phyloP scores from a whole-genome alignment of 2,329 filamentous ascomycete genomes.

The Fusarium bulbicola region DNA sequence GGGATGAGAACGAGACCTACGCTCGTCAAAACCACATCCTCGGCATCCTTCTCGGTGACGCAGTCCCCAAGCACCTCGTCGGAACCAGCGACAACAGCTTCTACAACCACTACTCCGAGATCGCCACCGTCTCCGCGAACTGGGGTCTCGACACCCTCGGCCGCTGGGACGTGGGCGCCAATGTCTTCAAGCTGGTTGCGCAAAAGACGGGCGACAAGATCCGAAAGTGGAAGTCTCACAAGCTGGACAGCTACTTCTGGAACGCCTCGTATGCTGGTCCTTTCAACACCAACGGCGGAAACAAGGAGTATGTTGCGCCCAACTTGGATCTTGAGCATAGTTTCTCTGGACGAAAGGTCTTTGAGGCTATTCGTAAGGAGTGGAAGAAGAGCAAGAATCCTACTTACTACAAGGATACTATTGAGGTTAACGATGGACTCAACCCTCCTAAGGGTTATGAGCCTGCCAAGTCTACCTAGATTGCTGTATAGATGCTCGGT shows the following conservation, averaged over 20 bases:
- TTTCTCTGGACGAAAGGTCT: conserved; percentile 47
- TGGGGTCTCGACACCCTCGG: conserved; percentile 76
- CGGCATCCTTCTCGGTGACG: conserved; percentile 77
- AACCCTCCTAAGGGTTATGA: conserved; percentile 54
- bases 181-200: conserved; percentile 71
- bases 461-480: conserved; percentile 30
- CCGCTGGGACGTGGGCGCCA: conserved; percentile 77
- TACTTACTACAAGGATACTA: conserved; percentile 54
- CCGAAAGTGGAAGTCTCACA: conserved; percentile 48
- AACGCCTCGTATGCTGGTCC: conserved; percentile 64
- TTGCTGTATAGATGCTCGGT: neutral
- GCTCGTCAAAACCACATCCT: conserved; percentile 73
- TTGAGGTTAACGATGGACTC: conserved; percentile 54
- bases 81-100: conserved; percentile 75
- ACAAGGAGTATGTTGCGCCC: conserved; percentile 50
- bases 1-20: conserved; percentile 82
- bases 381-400: conserved; percentile 52
- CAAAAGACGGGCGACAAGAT: conserved; percentile 66
- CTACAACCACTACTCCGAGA: conserved; percentile 77
- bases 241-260: conserved; percentile 56
- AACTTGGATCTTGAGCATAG: conserved; percentile 50
- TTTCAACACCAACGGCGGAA: conserved; percentile 52
- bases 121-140: conserved; percentile 74
- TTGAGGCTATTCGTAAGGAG: conserved; percentile 48
- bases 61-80: conserved; percentile 69